Base-by-base conservation (phyloP, 495 filamentous ascomycete genomes). In the Neurospora hispaniola region DNA sequence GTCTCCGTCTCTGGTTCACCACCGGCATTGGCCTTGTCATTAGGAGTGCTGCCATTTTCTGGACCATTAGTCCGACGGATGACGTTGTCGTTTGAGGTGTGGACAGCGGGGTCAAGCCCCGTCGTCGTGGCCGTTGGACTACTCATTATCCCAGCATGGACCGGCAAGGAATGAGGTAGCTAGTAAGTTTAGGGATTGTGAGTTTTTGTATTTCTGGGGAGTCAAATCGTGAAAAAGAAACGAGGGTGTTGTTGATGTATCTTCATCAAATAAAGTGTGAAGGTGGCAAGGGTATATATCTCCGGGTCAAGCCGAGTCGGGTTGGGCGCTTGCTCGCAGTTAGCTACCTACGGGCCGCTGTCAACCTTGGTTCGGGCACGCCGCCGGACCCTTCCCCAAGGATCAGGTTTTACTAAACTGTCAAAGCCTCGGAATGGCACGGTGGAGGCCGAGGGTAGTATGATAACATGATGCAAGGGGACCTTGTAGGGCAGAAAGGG, bases 121-220 rank as follows among this genome's bases (percentile, higher is more conserved):
- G 75, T 78, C 40, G 66, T 69, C 39, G 77, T 75, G 12, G 74
- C 20, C 42, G 74, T 75, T 48, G 74, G 74, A 69, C 39, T 74
- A 48, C 72, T 76, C 77, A 79, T 77, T 27, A 42, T 69, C 41
- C 41, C 14, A 40, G 18, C 68, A 66, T 73, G 62, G 69, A 73
- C 73, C 62, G 66, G 46, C n/a, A 23, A 20, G 12, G 18, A 18
- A 46, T 62, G 54, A 31, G 3, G 12, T 31, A 31, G 23, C 54
- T 62, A 23, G 5, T 31, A 5, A 12, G 4, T 20, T 2, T 62
- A 23, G 31, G 23, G 31, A 62, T 16, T 7, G 31, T 62, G 23
- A 1, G 2, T 62, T 62, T 31, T 16, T 62, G 4, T 62, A 12
- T 62, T 31, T 31, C 5, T 62, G 6, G 12, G 35, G 11, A 62